Evolutionary conservation across 2,329 filamentous ascomycete species (phyloP).

Genomic region (Acarospora socialis): DNA sequence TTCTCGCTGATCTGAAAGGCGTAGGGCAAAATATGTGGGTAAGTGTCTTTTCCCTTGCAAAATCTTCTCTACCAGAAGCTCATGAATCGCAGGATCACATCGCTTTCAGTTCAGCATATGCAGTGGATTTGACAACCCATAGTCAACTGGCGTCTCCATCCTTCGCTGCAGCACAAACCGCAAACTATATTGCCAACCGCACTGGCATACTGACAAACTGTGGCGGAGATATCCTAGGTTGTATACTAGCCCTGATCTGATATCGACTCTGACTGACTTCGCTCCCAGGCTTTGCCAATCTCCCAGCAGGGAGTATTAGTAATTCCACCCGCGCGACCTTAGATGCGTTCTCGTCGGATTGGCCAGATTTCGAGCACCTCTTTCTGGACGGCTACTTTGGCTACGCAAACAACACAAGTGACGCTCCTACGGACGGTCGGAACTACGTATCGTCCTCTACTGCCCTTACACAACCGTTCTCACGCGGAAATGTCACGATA

Average conservation of each 20-base stretch:
- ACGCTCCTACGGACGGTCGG: constrained; percentile 14
- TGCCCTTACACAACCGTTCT: constrained; percentile 17
- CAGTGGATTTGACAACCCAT: neutral
- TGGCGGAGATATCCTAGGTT: constrained; percentile 2
- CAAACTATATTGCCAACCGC: constrained; percentile 3
- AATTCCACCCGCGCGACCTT: no score
- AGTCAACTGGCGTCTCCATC: neutral
- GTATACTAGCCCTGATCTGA: neutral
- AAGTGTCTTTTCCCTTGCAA: neutral
- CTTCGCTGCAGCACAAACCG: neutral
- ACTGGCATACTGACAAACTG: constrained; percentile 3
- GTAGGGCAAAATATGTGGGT: constrained; percentile 10
- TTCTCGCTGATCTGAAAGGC: constrained; percentile 26
- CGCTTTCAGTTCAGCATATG: neutral
- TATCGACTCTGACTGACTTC: neutral
- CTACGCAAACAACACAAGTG: neutral
- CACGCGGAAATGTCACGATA: constrained; percentile 27
- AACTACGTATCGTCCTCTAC: constrained; percentile 18
- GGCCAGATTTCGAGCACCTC: constrained; percentile 11
- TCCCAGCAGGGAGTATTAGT: no score
- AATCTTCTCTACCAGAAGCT: neutral
- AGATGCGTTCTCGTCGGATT: constrained; percentile 9
- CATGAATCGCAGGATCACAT: neutral
- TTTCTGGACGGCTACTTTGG: neutral
- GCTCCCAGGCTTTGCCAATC: no score